Base-by-base conservation (phyloP, 164 flowering plant genomes). In the Chimonanthus salicifolius region DNA sequence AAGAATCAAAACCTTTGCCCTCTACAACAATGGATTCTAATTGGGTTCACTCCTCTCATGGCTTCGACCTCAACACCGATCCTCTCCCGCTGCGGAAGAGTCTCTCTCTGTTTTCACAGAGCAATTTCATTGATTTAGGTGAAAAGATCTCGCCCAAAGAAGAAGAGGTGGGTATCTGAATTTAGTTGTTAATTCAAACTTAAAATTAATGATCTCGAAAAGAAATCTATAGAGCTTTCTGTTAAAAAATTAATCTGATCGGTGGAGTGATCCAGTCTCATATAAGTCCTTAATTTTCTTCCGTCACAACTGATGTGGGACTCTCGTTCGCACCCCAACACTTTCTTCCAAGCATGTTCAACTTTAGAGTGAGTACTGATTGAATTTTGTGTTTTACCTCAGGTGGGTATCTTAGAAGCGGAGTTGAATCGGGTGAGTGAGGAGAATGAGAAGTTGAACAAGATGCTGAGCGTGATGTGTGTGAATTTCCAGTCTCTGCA, bases 391-490 rank as follows among this genome's bases (percentile, higher is more conserved):
- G 46, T 46, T 43, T 66, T 4, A 44, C 15, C 45, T 10, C 16
- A 66, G 68, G 68, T 7, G 2, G 18, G 11, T 11, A 48, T 45
- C 45, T 5, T 66, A 45, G 47, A 66, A 15, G 68, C 47, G 6
- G 9, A 66, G 45, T n/a, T 66, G 48, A 45, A 44, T 66, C 13
- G 68, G 48, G 68, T 45, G 16, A 43, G n/a, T 44, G 68, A 45
- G 45, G 68, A 66, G 68, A 66, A 66, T 44, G 49, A 43, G 68
- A 66, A 66, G 45, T 16, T 66, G 68, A 66, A 45, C 45, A 66
- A 7, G 48, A 43, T 66, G 46, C 45, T 66, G 16, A 48, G 49
- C 4, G 18, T 45, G 48, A 15, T 66, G 48, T 66, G 49, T 48
- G n/a, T 43, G 16, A 4, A 44, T 11, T 66, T 43, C 16, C 68